Base-by-base conservation (phyloP, 1,139 yeast genomes). In the Arxiozyma heterogenica region DNA sequence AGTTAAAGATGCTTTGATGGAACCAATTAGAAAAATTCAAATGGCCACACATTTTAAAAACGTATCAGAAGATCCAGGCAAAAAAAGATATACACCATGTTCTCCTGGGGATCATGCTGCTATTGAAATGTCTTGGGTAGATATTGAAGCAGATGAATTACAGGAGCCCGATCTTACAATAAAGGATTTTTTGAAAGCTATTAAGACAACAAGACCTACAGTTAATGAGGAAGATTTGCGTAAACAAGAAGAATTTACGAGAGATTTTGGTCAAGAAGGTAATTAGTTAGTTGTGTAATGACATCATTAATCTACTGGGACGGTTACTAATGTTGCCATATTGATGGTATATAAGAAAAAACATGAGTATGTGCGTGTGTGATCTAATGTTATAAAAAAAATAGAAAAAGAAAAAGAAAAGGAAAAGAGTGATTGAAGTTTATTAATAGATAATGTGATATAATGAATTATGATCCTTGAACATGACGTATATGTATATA, bases 251-350 rank as follows among this genome's bases (percentile, higher is more conserved):
- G 86, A 88, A 60, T 94, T 94, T 67, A 94, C 99, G 0, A 79
- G 79, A 49, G 98, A 94, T 71, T 94, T 93, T 70, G 98, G 98
- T 51, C 96, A 91, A 67, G 98, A 93, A 71, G 98, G 98, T 54
- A 88, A 87, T 67, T 89, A 65, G 52, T 17, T 8, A 65, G 52
- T 17, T 8, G 4, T 22, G 47, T 21, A 62, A 44, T n/a, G 22
- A 38, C 39, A 20, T 20, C 41, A 23, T 34, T 27, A 8, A 7
- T 11, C 5, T 11, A 27, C 11, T 7, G 11, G 30, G 5, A 27
- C 30, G 8, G 30, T 27, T 27, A 27, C 11, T 27, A 27, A 11
- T 8, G 8, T 27, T 27, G 8, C 8, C 5, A 27, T 27, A 34
- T n/a, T 1, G 25, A n/a, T 27, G 12, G n/a, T 38, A 23, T 3